Evolutionary conservation across 1,284 basidiomycete genomes (phyloP), one percentile per base, ranked within the genome.

Genomic region (Stygiomarasmius scandens): DNA sequence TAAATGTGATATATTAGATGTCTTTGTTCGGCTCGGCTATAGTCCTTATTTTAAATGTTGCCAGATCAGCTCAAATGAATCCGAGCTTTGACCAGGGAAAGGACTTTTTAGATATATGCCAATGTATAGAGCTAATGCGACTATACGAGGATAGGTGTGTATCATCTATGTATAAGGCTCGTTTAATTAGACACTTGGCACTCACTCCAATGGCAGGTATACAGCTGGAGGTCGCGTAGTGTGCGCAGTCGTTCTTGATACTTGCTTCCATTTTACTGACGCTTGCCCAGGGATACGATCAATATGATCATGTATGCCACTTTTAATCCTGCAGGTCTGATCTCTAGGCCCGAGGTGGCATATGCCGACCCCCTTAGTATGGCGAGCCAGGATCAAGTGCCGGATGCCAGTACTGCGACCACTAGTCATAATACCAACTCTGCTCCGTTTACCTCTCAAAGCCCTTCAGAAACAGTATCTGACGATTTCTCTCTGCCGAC

Each of bases 21-120:
- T 23, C 70, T 3, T 75, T 84, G 1, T 90, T 88, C 68, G 85
- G 85, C 0, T 77, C 86, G 0, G 86, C 81, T 0, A 81, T 90
- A 55, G 83, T 92, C 20, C 75, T 92, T 2, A 71, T 92, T 50
- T 74, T 93, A 60, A 88, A 85, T 91, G 20, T 92, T 90, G 82
- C 85, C 85, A 12, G 84, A 83, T n/a, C 84, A 83, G 66, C 77
- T 81, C 50, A 79, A 16, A 41, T 81, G n/a, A 82, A 83, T 1
- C 69, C 80, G 20, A 71, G 74, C 11, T 74, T 71, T 0, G 84
- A 89, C 57, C 75, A 82, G 9, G 77, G 78, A 52, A 81, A 82
- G 62, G 84, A 89, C 62, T 82, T 90, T 76, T 74, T 75, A 47
- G 89, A 92, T 63, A 86, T 93, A 24, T 77, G 85, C 60, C 85